Evolutionary conservation across 1,139 yeast species (phyloP), one percentile per base, ranked within the genome.

Genomic region (Taphrina deformans): DNA sequence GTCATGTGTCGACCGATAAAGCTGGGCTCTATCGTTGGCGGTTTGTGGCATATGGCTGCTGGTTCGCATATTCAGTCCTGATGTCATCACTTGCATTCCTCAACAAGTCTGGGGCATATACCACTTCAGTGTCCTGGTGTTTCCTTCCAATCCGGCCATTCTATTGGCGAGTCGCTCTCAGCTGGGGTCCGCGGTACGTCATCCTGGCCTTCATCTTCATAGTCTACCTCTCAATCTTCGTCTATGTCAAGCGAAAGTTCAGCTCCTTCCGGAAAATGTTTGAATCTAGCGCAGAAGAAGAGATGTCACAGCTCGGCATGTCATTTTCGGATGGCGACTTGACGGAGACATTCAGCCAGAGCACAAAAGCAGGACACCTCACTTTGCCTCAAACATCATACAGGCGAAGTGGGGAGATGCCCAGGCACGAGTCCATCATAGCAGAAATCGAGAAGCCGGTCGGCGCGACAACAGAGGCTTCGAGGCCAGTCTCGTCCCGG

Each of bases 161-260:
- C 10, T 90, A 96, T 96, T 86, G 85, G 73, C 80, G 91, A 66
- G 74, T 88, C 58, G 91, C 81, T 0, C 78, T 91, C 62, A 84
- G 92, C 69, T 91, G 96, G 96, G 86, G 84, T 0, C 93, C 96
- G 1, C 79, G 97, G 55, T 90, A 85, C 74, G 74, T 84, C 67
- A 83, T 91, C 65, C 81, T 88, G 68, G 74, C 88, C 14, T 74
- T 82, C 38, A 88, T 91, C 71, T 73, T 89, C 65, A 76, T 81
- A 26, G 83, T 89, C 56, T 91, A 91, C 75, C 79, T 85, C 58
- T 79, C 86, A 62, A 87, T 91, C 67, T 91, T 91, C 76, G 76
- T 85, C 69, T 89, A 87, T 72, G 95, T 91, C 38, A 81, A 85
- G 69, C 64, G 35, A 12, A 52, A 55, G 16, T 67, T 67, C 67